Conservation (phyloP, 768 basidiomycete genomes). For the Mycena kentingensis region DNA sequence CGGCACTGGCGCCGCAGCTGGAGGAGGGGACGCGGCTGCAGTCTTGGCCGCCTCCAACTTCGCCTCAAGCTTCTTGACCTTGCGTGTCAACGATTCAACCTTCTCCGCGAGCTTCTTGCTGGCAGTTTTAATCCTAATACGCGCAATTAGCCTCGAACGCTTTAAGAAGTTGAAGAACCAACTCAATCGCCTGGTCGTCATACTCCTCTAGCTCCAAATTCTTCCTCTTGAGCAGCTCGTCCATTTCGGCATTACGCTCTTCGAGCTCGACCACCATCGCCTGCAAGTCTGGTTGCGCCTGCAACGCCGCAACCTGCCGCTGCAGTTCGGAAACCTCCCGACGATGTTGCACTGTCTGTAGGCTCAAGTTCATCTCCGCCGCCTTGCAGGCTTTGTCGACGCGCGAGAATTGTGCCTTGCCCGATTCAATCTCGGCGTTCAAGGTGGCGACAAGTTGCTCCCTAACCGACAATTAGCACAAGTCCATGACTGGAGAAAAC, state of each 20-base stretch:
- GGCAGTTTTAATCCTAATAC: slow-evolving; percentile 67
- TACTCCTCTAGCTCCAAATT: slow-evolving; percentile 82
- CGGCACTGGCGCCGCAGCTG: slow-evolving; percentile 15
- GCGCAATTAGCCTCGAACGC: not conserved
- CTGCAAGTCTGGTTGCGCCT: slow-evolving; percentile 56
- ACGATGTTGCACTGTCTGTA: slow-evolving; percentile 68
- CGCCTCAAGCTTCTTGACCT: slow-evolving; percentile 69
- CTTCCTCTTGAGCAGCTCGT: slow-evolving; percentile 66
- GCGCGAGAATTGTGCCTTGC: slow-evolving; percentile 47
- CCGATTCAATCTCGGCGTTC: slow-evolving; percentile 44
- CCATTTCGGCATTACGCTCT: slow-evolving; percentile 76
- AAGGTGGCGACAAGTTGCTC: slow-evolving; percentile 44
- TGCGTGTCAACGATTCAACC: slow-evolving; percentile 71
- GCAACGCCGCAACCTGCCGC: slow-evolving; percentile 54
- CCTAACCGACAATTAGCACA: slow-evolving; percentile 35
- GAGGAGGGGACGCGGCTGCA: slow-evolving; percentile 26
- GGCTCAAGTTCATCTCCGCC: slow-evolving; percentile 65
- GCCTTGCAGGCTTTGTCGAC: slow-evolving; percentile 61
- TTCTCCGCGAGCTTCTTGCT: slow-evolving; percentile 75
- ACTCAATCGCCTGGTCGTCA: slow-evolving; percentile 81
- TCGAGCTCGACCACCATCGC: slow-evolving; percentile 59
- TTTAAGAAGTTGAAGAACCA: slow-evolving; percentile 31
- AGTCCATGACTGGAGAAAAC: not conserved
- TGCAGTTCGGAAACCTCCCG: slow-evolving; percentile 61
- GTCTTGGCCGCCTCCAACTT: slow-evolving; percentile 62